A percentile compares a stretch with the other conserved stretches of the same genome.
Evolutionary conservation across 305 asterid species (phyloP).

Genomic region (Andrographis paniculata): DNA sequence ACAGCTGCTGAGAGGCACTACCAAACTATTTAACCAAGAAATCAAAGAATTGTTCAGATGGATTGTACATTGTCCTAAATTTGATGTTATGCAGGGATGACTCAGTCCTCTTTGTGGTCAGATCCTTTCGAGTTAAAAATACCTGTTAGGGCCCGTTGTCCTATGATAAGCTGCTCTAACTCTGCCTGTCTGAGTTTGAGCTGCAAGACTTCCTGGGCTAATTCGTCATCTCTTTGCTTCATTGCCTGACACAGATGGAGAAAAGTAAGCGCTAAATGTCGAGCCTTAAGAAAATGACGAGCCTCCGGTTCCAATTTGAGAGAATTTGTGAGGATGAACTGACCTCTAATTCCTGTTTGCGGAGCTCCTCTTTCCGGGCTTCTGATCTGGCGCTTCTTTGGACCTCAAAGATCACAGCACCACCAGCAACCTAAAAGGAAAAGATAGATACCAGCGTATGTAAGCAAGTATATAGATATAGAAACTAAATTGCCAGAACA

Average conservation of each 20-base stretch:
- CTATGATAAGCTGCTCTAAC: conserved; percentile 46
- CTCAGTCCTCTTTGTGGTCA: conserved; percentile 23
- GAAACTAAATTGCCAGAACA: background rate
- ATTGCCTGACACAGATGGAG: conserved; percentile 29
- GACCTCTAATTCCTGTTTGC: conserved; percentile 59
- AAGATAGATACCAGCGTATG: background rate
- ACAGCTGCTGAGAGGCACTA: too few species aligned
- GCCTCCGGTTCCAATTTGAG: background rate
- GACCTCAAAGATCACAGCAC: conserved; percentile 57
- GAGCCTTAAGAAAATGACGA: background rate
- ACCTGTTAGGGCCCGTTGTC: conserved; percentile 25
- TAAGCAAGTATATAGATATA: too few species aligned
- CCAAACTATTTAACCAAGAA: too few species aligned
- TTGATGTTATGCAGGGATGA: conserved; percentile 13
- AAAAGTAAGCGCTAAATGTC: background rate
- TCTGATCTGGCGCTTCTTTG: conserved; percentile 72
- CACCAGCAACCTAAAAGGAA: conserved; percentile 57
- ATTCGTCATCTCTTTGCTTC: conserved; percentile 57
- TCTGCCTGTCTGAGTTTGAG: conserved; percentile 40
- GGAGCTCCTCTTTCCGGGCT: conserved; percentile 73
- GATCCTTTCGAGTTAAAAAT: conserved; percentile 24
- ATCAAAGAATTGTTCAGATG: too few species aligned
- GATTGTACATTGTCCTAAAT: background rate
- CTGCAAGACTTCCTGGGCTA: conserved; percentile 47
- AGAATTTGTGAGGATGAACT: conserved; percentile 1